Evolutionary conservation across 192 early-diverging fungal genomes (phyloP), one percentile per base, ranked within the genome.

Genomic region (Linnemannia exigua): DNA sequence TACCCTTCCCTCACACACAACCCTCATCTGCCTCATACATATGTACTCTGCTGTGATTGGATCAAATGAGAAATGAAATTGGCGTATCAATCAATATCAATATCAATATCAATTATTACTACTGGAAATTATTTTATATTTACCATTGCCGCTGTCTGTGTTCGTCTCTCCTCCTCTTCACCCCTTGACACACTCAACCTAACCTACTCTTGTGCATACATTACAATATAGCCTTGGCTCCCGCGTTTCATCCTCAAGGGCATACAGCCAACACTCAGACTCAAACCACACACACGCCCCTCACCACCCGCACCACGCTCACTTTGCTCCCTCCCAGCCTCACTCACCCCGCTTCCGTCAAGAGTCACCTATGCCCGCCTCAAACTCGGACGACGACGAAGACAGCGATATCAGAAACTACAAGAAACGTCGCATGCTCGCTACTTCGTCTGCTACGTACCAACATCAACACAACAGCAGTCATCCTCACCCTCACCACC

Each of bases 351-450:
- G 84, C 33, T 72, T 67, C 66, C 84, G 84, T n/a, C 77, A 86
- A 72, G 84, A 86, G 48, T 86, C 84, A 0, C 84, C 84, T 61
- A 77, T 86, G 78, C 84, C 84, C 36, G 74, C 75, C 52, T 86
- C 84, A 36, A 79, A 86, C 75, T 86, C 84, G 12, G 84, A 86
- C 16, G 84, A 85, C 19, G 83, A 86, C 20, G 87, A 88, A 22
- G 87, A 88, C 44, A 71, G 51, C 33, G 87, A 83, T 58, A 31
- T 83, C 44, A 81, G 87, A 35, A 83, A 75, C 77, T 76, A 83
- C 73, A 88, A 88, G 61, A 82, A 79, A 44, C 76, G 87, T 11
- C 76, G 79, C 36, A 77, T 76, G 54, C 51, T 79, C 22, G 28
- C 20, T 17, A 38, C 75, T 31, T 72, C 70, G 5, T 82, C 81